Evolutionary conservation across 306 rosid genomes (phyloP).

Genomic region (Vicia sativa): DNA sequence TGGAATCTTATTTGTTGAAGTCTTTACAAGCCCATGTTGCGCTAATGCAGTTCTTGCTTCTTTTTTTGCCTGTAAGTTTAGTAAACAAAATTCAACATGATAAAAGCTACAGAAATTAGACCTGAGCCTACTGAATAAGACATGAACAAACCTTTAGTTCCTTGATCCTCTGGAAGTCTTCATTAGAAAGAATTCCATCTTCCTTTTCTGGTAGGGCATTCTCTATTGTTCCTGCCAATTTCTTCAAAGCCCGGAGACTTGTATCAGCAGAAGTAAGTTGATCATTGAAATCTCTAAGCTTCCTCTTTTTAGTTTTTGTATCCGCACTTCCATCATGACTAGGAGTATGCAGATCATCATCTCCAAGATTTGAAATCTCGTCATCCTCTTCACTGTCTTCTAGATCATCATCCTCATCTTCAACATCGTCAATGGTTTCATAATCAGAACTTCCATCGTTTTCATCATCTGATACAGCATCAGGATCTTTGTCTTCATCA

Average conservation of each 20-base stretch:
- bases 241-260: constrained; percentile 86
- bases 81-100: constrained; percentile 30
- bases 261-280: constrained; percentile 67
- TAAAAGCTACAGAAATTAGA: constrained; percentile 8
- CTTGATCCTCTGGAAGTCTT: constrained; percentile 79
- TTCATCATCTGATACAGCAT: constrained; percentile 45
- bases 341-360: constrained; percentile 25
- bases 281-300: constrained; percentile 56
- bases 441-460: constrained; percentile 28
- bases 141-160: constrained; percentile 60
- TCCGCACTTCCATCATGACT: constrained; percentile 40
- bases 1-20: constrained; percentile 54
- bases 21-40: constrained; percentile 62
- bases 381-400: constrained; percentile 48
- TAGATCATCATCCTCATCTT: constrained; percentile 37
- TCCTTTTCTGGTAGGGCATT: constrained; percentile 38
- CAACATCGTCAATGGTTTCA: constrained; percentile 32
- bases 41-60: constrained; percentile 60
- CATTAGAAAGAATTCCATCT: constrained; percentile 88
- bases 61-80: constrained; percentile 60
- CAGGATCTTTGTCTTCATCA: constrained; percentile 44
- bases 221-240: constrained; percentile 51
- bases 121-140: constrained; percentile 22
- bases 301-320: constrained; percentile 62
- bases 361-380: constrained; percentile 44